phyloP scores from a whole-genome alignment of 495 filamentous ascomycete genomes.

The Durotheca rogersii region DNA sequence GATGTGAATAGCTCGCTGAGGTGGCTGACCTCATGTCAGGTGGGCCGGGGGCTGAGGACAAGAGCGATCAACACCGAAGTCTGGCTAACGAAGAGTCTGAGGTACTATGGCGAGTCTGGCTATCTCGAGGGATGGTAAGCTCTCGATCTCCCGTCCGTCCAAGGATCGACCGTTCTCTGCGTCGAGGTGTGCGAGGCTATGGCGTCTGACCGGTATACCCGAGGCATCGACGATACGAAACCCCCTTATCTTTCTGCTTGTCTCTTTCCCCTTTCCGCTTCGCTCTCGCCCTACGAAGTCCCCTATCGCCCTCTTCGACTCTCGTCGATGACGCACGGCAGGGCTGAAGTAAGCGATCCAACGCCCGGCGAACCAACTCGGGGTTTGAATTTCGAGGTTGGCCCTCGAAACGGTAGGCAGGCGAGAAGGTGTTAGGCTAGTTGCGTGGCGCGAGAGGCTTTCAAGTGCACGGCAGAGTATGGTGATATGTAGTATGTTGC shows the following conservation, averaged over 20 bases:
- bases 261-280: too few relatives aligned
- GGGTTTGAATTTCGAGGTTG: slow-evolving; percentile 3
- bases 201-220: slow-evolving; percentile 16
- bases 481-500: too few relatives aligned
- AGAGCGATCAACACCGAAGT: slow-evolving; percentile 13
- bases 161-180: slow-evolving; percentile 21
- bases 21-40: slow-evolving; percentile 36
- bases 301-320: too few relatives aligned
- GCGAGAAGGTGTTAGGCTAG: too few relatives aligned
- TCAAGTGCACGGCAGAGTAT: too few relatives aligned
- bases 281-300: too few relatives aligned
- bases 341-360: slow-evolving; percentile 18
- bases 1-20: slow-evolving; percentile 17
- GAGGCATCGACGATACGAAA: neutral
- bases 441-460: too few relatives aligned
- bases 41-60: slow-evolving; percentile 20
- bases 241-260: neutral
- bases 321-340: slow-evolving; percentile 5
- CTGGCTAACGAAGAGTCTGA: neutral
- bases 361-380: slow-evolving; percentile 11
- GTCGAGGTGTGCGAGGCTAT: slow-evolving; percentile 18
- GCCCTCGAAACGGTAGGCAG: neutral
- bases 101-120: too few relatives aligned
- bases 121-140: too few relatives aligned
- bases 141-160: too few relatives aligned